phyloP scores from a whole-genome alignment of 2,329 filamentous ascomycete genomes.

The Fusarium lyarnte region DNA sequence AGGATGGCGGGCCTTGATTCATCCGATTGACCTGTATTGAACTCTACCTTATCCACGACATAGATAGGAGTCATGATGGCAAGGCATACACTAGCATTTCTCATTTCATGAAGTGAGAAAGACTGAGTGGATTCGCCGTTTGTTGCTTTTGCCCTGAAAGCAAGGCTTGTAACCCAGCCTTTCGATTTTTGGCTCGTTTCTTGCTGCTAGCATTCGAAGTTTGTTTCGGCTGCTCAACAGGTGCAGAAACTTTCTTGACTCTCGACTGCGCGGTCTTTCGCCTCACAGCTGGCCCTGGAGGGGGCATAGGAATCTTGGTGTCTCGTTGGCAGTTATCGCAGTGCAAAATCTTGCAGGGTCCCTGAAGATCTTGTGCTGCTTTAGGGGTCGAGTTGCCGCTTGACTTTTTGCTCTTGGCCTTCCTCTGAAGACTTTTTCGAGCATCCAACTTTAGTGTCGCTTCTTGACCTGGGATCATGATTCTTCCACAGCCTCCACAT shows the following conservation, averaged over 20 bases:
- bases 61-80: not conserved
- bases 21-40: slow-evolving; percentile 6
- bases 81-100: not conserved
- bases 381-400: not conserved
- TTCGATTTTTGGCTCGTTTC: slow-evolving; percentile 72
- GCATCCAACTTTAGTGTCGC: slow-evolving; percentile 53
- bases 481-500: slow-evolving; percentile 69
- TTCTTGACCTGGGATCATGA: slow-evolving; percentile 64
- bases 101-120: slow-evolving; percentile 64
- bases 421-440: slow-evolving; percentile 13
- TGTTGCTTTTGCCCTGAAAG: slow-evolving; percentile 63
- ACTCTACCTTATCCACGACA: not conserved
- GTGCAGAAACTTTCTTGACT: slow-evolving; percentile 29
- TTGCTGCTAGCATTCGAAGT: slow-evolving; percentile 68
- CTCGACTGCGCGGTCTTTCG: slow-evolving; percentile 30
- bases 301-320: slow-evolving; percentile 54
- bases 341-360: slow-evolving; percentile 51
- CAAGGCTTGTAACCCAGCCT: slow-evolving; percentile 72
- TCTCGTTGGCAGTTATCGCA: slow-evolving; percentile 58
- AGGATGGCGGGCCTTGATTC: slow-evolving; percentile 17
- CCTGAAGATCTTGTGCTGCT: slow-evolving; percentile 28
- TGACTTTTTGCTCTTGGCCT: slow-evolving; percentile 7
- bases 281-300: slow-evolving; percentile 48
- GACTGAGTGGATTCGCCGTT: slow-evolving; percentile 56
- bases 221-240: slow-evolving; percentile 43